A percentile compares a stretch with the other conserved stretches of the same genome.
These are phyloP conservation scores for Colletotrichum musicola DNA, from an alignment of 2,329 filamentous ascomycete genomes.

Conservation along the genomic window DNA sequence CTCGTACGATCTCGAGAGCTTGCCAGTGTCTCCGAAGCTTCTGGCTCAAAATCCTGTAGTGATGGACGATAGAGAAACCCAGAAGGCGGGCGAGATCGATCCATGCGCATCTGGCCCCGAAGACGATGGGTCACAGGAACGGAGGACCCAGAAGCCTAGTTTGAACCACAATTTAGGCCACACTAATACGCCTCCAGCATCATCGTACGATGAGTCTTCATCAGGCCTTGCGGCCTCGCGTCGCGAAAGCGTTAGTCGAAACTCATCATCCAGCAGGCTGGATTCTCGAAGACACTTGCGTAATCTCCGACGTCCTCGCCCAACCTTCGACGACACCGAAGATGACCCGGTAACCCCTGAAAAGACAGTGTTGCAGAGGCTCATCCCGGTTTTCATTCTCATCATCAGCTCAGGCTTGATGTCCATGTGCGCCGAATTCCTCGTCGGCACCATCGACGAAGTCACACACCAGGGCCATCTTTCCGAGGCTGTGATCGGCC, in stretches of 20 bases:
- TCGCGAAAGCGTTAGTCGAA: too few species aligned
- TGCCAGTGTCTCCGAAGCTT: conserved; percentile 28
- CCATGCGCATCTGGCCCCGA: too few species aligned
- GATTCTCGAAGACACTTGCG: background rate
- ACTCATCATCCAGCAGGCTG: background rate
- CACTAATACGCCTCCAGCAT: too few species aligned
- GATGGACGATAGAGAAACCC: background rate
- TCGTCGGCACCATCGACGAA: conserved; percentile 70
- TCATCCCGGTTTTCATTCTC: conserved; percentile 63
- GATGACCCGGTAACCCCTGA: background rate
- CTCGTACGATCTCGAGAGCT: conserved; percentile 7
- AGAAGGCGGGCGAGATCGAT: background rate
- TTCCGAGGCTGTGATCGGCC: conserved; percentile 69
- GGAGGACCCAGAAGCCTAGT: too few species aligned
- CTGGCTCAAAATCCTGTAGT: background rate
- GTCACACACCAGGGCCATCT: conserved; percentile 63
- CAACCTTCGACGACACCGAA: background rate
- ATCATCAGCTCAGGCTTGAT: conserved; percentile 67
- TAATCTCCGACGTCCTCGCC: background rate
- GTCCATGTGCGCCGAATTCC: conserved; percentile 71
- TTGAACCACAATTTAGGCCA: too few species aligned
- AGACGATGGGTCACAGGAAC: too few species aligned
- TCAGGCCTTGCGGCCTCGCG: too few species aligned
- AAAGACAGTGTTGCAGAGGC: conserved; percentile 27
- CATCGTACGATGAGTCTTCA: too few species aligned